Evolutionary conservation across 345 rosid species (phyloP).

Genomic region (Dipteronia sinensis): DNA sequence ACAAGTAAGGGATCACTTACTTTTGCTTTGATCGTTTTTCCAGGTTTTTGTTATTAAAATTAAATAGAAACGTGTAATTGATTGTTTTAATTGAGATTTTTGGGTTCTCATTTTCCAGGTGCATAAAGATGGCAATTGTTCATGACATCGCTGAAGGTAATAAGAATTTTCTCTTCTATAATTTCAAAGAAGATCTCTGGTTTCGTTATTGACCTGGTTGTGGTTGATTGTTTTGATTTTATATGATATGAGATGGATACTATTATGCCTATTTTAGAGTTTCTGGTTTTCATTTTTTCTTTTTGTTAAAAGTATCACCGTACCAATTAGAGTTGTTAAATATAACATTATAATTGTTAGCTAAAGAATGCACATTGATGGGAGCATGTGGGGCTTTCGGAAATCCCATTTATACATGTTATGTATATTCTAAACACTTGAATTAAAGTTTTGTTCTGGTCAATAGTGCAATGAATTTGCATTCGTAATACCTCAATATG

Average conservation of each 20-base stretch:
- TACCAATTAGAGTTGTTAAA: too few species aligned
- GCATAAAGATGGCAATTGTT: constrained; percentile 92
- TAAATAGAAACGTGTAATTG: not conserved
- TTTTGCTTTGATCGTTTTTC: not conserved
- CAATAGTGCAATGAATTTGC: too few species aligned
- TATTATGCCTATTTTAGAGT: not conserved
- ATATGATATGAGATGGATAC: not conserved
- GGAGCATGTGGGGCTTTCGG: too few species aligned
- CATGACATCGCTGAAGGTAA: constrained; percentile 96
- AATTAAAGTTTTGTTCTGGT: too few species aligned
- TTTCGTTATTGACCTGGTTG: not conserved
- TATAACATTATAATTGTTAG: not conserved
- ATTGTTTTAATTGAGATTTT: not conserved
- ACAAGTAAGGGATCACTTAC: constrained; percentile 52
- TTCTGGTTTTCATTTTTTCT: not conserved
- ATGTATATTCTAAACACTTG: too few species aligned
- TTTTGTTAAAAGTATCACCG: not conserved
- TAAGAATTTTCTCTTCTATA: not conserved
- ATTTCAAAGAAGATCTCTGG: not conserved
- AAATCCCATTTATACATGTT: too few species aligned
- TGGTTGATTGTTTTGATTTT: not conserved
- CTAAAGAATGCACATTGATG: too few species aligned
- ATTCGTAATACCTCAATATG: too few species aligned
- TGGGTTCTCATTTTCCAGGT: constrained; percentile 46
- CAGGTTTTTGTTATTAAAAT: not conserved